Conservation (phyloP, 805 yeast species). For the Candida ascalaphidarum region DNA sequence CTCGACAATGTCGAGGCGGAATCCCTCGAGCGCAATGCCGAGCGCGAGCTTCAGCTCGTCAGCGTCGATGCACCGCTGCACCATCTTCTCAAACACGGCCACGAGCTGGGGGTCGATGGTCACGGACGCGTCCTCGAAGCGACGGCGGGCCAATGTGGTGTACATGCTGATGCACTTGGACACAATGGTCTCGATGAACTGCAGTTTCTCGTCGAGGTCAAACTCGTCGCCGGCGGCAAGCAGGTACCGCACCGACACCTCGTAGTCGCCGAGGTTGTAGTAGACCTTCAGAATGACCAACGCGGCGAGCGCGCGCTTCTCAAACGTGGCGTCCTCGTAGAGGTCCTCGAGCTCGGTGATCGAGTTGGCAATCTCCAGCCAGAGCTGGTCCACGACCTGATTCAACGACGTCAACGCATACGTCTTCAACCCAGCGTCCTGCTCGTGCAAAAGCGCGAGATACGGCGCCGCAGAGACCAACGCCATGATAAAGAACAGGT, state of each 20-base stretch:
- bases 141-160: conserved; percentile 51
- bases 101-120: conserved; percentile 54
- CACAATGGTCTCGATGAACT: conserved; percentile 87
- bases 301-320: conserved; percentile 78
- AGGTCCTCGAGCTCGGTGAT: conserved; percentile 84
- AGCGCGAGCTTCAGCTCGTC: conserved; percentile 75
- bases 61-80: conserved; percentile 62
- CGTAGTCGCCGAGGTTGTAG: conserved; percentile 91
- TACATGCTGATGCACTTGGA: conserved; percentile 87
- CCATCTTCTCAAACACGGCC: conserved; percentile 77
- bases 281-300: conserved; percentile 82
- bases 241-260: conserved; percentile 82
- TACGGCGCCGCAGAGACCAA: conserved; percentile 85
- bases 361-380: conserved; percentile 96
- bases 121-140: conserved; percentile 14
- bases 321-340: conserved; percentile 76
- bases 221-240: conserved; percentile 77
- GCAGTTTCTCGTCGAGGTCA: conserved; percentile 66
- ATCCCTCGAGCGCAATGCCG: conserved; percentile 86
- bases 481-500: conserved; percentile 37
- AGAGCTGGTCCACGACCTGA: conserved; percentile 76
- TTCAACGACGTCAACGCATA: conserved; percentile 82
- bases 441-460: conserved; percentile 80
- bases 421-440: conserved; percentile 65
- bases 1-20: conserved; percentile 74